phyloP scores from a whole-genome alignment of 768 basidiomycete species.

The Clathrus columnatus region DNA sequence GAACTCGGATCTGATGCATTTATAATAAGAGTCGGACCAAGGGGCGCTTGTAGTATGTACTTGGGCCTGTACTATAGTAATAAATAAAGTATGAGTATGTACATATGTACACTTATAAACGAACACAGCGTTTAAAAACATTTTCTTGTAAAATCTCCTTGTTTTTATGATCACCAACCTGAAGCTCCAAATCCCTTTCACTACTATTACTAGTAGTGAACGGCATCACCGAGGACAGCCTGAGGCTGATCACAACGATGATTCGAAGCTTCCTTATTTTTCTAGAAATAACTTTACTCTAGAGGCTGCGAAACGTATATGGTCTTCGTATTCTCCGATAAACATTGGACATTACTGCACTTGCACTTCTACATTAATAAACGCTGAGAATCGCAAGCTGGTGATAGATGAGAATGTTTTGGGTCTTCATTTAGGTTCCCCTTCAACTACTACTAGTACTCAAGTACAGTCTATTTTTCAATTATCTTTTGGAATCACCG shows the following conservation, averaged over 20 bases:
- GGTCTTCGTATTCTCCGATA: background rate
- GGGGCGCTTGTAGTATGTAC: too few species aligned
- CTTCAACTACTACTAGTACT: background rate
- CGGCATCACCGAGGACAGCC: background rate
- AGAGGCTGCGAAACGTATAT: background rate
- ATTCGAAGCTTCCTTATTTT: background rate
- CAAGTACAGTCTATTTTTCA: background rate
- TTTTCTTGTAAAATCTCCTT: too few species aligned
- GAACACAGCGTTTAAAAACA: too few species aligned
- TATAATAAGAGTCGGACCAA: too few species aligned
- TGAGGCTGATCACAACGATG: background rate
- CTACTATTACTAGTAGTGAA: too few species aligned
- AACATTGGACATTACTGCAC: background rate
- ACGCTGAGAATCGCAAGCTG: background rate
- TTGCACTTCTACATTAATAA: background rate
- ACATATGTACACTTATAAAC: too few species aligned
- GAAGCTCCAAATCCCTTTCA: background rate
- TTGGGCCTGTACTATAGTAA: too few species aligned
- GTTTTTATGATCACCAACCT: too few species aligned
- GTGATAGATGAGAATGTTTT: background rate
- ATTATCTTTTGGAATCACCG: background rate
- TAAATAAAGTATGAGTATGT: too few species aligned
- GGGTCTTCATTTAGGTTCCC: background rate
- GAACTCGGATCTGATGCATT: too few species aligned
- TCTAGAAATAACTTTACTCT: background rate